Evolutionary conservation across 345 rosid species (phyloP).

Genomic region (Salix viminalis): DNA sequence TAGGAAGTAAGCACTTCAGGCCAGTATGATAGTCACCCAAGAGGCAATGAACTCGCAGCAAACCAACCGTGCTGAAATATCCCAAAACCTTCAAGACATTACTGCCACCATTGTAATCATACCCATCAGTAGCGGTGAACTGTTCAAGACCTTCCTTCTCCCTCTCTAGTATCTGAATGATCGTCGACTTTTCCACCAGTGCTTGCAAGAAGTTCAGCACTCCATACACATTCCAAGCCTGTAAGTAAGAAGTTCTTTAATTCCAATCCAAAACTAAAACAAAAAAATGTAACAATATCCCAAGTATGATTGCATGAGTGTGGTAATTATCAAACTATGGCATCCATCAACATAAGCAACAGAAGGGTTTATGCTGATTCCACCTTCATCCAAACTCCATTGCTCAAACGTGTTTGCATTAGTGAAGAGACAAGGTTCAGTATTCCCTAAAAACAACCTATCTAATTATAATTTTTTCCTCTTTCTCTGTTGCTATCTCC

Average conservation of each 20-base stretch:
- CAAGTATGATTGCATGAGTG: too few relatives aligned
- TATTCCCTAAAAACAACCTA: neutral
- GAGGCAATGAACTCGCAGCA: conserved; percentile 92
- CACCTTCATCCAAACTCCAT: neutral
- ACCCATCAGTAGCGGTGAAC: conserved; percentile 94
- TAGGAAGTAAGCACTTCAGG: conserved; percentile 83
- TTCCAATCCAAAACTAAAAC: neutral
- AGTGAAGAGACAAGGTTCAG: neutral
- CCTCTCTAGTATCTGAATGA: conserved; percentile 80
- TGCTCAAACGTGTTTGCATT: neutral
- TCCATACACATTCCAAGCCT: conserved; percentile 99
- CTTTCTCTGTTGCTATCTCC: neutral
- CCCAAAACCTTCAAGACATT: conserved; percentile 95
- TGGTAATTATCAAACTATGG: too few relatives aligned
- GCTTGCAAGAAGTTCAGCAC: conserved; percentile 99
- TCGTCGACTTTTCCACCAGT: conserved; percentile 82
- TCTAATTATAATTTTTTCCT: neutral
- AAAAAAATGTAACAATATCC: too few relatives aligned
- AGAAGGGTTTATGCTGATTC: too few relatives aligned
- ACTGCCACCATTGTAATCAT: conserved; percentile 93
- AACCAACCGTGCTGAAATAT: conserved; percentile 95
- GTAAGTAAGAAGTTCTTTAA: neutral
- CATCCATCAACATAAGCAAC: too few relatives aligned
- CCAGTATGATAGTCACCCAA: conserved; percentile 95
- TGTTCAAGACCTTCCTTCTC: conserved; percentile 92